Evolutionary conservation across 192 early-diverging fungal genomes (phyloP).

Genomic region (Haplosporangium gracile): DNA sequence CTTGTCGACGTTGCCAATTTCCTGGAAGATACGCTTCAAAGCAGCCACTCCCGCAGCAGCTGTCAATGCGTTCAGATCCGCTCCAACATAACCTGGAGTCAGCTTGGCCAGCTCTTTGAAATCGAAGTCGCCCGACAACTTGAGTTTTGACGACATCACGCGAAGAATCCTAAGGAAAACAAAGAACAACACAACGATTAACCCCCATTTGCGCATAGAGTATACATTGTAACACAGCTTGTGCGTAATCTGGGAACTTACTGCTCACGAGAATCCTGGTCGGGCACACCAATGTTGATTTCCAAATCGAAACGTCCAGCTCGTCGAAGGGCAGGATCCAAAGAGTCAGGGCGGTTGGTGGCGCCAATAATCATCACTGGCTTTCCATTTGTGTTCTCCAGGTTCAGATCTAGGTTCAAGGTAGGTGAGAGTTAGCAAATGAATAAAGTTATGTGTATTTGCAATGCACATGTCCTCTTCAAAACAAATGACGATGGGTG

Average conservation of each 20-base stretch:
- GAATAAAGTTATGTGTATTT: no score
- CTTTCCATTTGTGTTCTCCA: slow-evolving; percentile 89
- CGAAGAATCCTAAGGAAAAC: slow-evolving; percentile 72
- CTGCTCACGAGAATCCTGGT: slow-evolving; percentile 87
- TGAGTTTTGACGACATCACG: slow-evolving; percentile 83
- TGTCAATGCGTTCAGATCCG: slow-evolving; percentile 93
- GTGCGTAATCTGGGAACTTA: slow-evolving; percentile 51
- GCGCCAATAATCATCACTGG: slow-evolving; percentile 99
- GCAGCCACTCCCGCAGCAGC: slow-evolving; percentile 93
- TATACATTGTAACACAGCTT: no score
- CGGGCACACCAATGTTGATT: slow-evolving; percentile 97
- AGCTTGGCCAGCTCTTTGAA: slow-evolving; percentile 84
- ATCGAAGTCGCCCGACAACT: slow-evolving; percentile 88
- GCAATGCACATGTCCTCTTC: no score
- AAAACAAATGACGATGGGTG: background rate
- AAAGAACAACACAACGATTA: background rate
- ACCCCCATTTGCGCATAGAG: background rate
- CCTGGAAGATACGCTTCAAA: slow-evolving; percentile 81
- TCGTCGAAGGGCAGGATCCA: slow-evolving; percentile 95
- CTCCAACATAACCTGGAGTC: slow-evolving; percentile 98
- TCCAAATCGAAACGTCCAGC: slow-evolving; percentile 98
- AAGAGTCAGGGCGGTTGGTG: slow-evolving; percentile 97
- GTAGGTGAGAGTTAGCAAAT: background rate
- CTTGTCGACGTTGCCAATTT: slow-evolving; percentile 56
- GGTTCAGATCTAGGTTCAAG: slow-evolving; percentile 75